These are phyloP conservation scores for Neofusicoccum parvum DNA, from an alignment of 2,329 filamentous ascomycete genomes.

Conservation along the genomic window DNA sequence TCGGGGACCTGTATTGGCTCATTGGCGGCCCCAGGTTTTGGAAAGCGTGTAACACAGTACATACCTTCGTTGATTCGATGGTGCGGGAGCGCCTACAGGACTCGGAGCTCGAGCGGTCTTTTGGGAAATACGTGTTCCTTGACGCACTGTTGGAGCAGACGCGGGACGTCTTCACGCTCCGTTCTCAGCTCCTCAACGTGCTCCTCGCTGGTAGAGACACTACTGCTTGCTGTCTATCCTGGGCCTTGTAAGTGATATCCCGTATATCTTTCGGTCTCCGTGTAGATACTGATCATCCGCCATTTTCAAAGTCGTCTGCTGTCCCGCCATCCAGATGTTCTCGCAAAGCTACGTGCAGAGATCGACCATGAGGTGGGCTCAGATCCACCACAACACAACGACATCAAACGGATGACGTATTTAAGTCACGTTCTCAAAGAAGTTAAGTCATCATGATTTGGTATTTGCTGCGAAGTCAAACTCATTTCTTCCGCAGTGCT, in stretches of 20 bases:
- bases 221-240: constrained; percentile 51
- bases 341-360: background rate
- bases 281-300: background rate
- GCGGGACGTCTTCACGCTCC: constrained; percentile 49
- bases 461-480: too few species aligned
- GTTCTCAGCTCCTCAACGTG: constrained; percentile 54
- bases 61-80: constrained; percentile 48
- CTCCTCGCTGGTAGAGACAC: constrained; percentile 58
- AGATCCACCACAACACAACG: constrained; percentile 53
- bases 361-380: background rate
- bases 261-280: background rate
- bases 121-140: constrained; percentile 50
- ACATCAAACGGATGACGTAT: constrained; percentile 60
- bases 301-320: background rate
- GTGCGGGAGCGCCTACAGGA: background rate
- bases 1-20: constrained; percentile 45
- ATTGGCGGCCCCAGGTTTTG: constrained; percentile 37
- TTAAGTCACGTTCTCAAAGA: constrained; percentile 63
- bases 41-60: constrained; percentile 29
- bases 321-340: background rate
- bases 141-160: constrained; percentile 51
- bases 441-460: constrained; percentile 37
- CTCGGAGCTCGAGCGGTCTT: background rate
- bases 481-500: constrained; percentile 31
- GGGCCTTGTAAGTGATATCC: background rate